Conservation (phyloP, 2,329 filamentous ascomycete species). For the Pestalotiopsis sp. region DNA sequence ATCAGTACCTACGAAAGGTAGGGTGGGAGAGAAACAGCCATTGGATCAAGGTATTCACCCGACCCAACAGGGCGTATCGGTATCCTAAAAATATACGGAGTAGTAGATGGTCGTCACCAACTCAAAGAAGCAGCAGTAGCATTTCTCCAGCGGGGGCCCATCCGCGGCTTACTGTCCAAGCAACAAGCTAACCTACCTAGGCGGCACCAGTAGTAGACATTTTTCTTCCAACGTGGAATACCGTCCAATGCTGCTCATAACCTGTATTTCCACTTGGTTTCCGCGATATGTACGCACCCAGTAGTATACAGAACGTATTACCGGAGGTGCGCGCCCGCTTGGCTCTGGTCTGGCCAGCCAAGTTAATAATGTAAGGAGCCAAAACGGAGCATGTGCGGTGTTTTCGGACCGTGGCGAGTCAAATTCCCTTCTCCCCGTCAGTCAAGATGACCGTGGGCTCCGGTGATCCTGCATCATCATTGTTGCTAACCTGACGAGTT, state of each 20-base stretch:
- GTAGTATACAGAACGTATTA: neutral
- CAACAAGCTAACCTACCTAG: neutral
- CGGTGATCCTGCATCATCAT: neutral
- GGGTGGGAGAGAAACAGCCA: neutral
- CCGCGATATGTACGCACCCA: neutral
- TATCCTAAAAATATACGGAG: too few species aligned
- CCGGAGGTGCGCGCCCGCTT: neutral
- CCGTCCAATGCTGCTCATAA: neutral
- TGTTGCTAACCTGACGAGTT: neutral
- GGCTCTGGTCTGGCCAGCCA: neutral
- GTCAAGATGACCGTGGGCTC: neutral
- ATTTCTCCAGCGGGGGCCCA: neutral
- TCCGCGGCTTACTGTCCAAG: neutral
- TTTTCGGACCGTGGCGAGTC: slow-evolving; percentile 8
- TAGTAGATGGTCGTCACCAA: too few species aligned
- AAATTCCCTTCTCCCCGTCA: neutral
- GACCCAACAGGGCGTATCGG: too few species aligned
- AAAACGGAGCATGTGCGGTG: slow-evolving; percentile 5
- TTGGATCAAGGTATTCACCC: too few species aligned
- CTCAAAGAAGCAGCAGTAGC: too few species aligned
- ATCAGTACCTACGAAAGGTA: neutral
- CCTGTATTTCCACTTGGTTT: neutral
- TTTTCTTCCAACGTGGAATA: neutral
- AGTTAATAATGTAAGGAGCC: neutral
- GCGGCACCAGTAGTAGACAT: neutral